Conservation (phyloP, 73 alveolate genomes). For the Durusdinium trenchii region DNA sequence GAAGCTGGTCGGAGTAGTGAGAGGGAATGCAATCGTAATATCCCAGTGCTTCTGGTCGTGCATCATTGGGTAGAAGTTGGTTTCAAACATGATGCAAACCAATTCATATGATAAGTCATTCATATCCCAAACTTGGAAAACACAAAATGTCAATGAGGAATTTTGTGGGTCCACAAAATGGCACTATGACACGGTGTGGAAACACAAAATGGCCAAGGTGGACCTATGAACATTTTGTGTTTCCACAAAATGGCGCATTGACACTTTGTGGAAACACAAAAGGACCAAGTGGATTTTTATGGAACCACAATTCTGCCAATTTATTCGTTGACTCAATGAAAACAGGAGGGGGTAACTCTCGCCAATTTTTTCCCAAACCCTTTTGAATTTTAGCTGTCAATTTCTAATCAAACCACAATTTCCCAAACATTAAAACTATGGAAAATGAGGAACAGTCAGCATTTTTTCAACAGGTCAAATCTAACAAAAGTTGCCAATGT, state of each 20-base stretch:
- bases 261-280: background rate
- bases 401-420: background rate
- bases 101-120: too few species aligned
- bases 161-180: background rate
- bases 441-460: background rate
- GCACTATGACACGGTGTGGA: background rate
- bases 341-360: background rate
- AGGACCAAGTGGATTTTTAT: background rate
- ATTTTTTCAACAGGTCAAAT: background rate
- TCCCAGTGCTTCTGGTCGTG: too few species aligned
- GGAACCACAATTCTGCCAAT: background rate
- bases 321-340: background rate
- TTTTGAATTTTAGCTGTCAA: background rate
- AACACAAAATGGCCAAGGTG: background rate
- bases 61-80: too few species aligned
- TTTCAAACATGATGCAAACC: too few species aligned
- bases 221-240: background rate
- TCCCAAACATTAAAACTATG: background rate
- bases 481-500: background rate
- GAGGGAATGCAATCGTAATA: too few species aligned
- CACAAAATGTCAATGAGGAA: background rate
- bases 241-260: background rate
- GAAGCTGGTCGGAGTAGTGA: too few species aligned
- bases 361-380: background rate
- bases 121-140: background rate